Evolutionary conservation across 1,284 basidiomycete species (phyloP), one percentile per base, ranked within the genome.

Genomic region (Fomes fomentarius): DNA sequence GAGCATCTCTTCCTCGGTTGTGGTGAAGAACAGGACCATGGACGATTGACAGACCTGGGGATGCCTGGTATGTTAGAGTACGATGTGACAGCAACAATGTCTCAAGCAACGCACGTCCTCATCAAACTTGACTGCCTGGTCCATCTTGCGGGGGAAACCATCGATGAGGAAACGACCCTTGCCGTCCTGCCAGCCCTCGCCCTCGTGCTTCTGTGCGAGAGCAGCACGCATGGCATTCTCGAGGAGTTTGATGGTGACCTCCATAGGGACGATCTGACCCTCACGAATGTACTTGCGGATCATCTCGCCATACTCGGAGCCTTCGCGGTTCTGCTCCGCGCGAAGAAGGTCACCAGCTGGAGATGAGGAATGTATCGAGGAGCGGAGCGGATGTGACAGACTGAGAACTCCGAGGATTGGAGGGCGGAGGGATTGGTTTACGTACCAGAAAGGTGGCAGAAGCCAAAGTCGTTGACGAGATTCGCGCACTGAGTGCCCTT

Each of bases 121-220:
- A 69, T 99, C 97, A 68, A 99, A 99, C 73, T 89, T 89, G 68
- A 89, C 63, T 0, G 96, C 96, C 75, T 99, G 97, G 72, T 99
- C 97, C 94, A 99, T 95, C 80, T 98, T 94, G 57, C 97, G 83
- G 41, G 97, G 97, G 77, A 99, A 99, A 3, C 97, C 97, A 64
- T 99, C 97, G 63, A 99, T 89, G 60, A 99, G 81, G 80, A 99
- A 99, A 44, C 94, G 85, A 35, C 92, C 93, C 55, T 78, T 79
- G 37, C 89, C 93, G 46, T 83, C 76, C 24, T 72, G 70, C 94
- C 94, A 96, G 24, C 83, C 87, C 12, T 77, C 73, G 7, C 74
- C 75, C 2, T 71, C 47, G 50, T 70, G 70, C 10, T 66, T 65
- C 64, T 79, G 73, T 15, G 72, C 65, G 40, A 96, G 72, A 10